Conservation (phyloP, 83 land plant species). For the Thuja plicata region DNA sequence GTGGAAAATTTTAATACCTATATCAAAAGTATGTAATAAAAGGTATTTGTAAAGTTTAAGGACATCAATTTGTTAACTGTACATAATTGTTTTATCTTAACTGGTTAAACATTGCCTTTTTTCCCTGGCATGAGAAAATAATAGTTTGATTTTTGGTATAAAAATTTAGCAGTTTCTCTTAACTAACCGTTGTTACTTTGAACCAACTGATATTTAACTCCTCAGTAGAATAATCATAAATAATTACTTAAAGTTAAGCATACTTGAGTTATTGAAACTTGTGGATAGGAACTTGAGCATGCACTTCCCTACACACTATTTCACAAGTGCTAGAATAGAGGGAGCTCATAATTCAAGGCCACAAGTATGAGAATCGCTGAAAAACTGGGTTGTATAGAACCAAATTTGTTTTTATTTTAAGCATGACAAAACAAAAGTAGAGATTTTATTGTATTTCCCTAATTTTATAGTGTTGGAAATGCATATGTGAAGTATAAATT, state of each 20-base stretch:
- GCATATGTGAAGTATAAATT: background rate
- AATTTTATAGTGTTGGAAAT: background rate
- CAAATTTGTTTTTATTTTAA: background rate
- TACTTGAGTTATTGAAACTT: background rate
- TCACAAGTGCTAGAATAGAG: background rate
- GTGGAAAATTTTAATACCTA: background rate
- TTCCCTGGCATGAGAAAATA: background rate
- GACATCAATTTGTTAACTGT: background rate
- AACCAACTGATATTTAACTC: background rate
- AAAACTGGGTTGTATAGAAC: background rate
- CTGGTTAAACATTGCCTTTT: background rate
- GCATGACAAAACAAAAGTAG: background rate
- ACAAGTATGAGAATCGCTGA: background rate
- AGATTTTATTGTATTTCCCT: background rate
- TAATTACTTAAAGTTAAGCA: background rate
- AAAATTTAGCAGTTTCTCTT: background rate
- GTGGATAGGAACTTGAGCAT: background rate
- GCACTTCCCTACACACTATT: background rate
- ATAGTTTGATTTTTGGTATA: background rate
- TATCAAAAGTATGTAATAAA: background rate
- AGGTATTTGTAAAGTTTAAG: background rate
- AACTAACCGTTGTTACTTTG: background rate
- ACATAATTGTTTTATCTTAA: background rate
- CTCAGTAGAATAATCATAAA: background rate
- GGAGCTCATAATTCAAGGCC: background rate